Percentiles rank a stretch among this genome's conserved stretches.
These are phyloP conservation scores for Bruguiera hainesii DNA, from an alignment of 441 rosid species.

Conservation along the genomic window DNA sequence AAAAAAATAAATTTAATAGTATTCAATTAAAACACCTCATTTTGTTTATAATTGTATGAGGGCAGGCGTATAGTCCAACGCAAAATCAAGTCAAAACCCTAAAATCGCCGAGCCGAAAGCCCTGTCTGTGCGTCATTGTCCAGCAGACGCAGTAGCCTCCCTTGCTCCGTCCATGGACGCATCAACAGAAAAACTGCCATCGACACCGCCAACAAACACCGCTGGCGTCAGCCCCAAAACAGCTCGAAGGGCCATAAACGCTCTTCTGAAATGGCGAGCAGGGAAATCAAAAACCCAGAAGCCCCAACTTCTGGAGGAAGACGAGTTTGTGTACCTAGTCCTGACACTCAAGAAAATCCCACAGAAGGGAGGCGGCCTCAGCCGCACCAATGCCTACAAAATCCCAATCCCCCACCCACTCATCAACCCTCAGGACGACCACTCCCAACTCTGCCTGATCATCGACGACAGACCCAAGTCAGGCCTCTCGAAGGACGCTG, in stretches of 20 bases:
- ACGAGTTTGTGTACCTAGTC: conserved; percentile 68
- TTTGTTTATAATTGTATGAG: too few species aligned
- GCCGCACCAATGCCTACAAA: conserved; percentile 59
- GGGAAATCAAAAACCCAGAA: conserved; percentile 45
- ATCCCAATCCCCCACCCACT: conserved; percentile 60
- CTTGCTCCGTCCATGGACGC: too few species aligned
- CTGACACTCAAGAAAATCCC: conserved; percentile 75
- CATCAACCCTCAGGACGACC: conserved; percentile 30
- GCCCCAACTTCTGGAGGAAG: conserved; percentile 73
- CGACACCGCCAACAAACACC: conserved; percentile 3
- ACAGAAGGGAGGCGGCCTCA: conserved; percentile 23
- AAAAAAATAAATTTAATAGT: too few species aligned
- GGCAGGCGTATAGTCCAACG: too few species aligned
- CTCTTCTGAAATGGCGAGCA: conserved; percentile 62
- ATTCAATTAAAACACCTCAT: too few species aligned
- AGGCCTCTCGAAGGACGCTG: conserved; percentile 59
- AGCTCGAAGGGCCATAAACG: conserved; percentile 45
- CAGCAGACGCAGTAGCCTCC: too few species aligned
- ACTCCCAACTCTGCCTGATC: conserved; percentile 67
- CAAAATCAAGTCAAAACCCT: too few species aligned
- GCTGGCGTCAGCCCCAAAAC: conserved; percentile 34
- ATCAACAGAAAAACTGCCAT: too few species aligned
- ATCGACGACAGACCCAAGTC: conserved; percentile 80
- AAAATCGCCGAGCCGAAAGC: too few species aligned
- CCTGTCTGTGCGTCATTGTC: too few species aligned